Conservation (phyloP, 495 filamentous ascomycete genomes). For the Daldinia grandis region DNA sequence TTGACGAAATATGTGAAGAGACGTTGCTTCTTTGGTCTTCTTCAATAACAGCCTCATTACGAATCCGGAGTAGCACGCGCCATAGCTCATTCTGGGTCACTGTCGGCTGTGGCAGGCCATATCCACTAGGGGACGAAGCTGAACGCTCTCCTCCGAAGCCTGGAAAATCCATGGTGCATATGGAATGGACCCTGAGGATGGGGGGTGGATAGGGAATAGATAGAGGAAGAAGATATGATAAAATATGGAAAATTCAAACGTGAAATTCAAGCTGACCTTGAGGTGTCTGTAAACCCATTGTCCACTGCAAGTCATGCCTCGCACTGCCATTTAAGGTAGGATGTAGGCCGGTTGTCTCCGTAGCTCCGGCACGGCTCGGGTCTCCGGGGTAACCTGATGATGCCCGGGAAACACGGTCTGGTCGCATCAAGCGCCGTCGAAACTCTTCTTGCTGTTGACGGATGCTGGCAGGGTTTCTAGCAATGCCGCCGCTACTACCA, state of each 20-base stretch:
- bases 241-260: background rate
- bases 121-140: background rate
- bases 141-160: background rate
- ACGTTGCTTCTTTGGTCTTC: background rate
- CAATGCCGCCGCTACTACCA: slow-evolving; percentile 12
- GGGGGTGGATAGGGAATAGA: background rate
- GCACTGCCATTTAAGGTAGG: slow-evolving; percentile 2
- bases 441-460: slow-evolving; percentile 43
- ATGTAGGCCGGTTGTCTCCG: slow-evolving; percentile 10
- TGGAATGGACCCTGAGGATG: background rate
- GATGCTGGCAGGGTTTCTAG: slow-evolving; percentile 27
- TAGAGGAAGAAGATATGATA: background rate
- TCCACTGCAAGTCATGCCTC: slow-evolving; percentile 26
- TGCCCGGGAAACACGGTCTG: slow-evolving; percentile 12
- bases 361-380: background rate
- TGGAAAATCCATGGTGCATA: slow-evolving; percentile 7
- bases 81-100: background rate
- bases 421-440: slow-evolving; percentile 39
- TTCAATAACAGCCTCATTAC: background rate
- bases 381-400: slow-evolving; percentile 18
- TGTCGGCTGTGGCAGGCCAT: background rate
- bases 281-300: slow-evolving; percentile 22
- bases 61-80: background rate
- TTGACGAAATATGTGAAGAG: background rate
- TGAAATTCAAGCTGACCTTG: slow-evolving; percentile 28